Conservation (phyloP, 345 rosid genomes). For the Salix dunnii region DNA sequence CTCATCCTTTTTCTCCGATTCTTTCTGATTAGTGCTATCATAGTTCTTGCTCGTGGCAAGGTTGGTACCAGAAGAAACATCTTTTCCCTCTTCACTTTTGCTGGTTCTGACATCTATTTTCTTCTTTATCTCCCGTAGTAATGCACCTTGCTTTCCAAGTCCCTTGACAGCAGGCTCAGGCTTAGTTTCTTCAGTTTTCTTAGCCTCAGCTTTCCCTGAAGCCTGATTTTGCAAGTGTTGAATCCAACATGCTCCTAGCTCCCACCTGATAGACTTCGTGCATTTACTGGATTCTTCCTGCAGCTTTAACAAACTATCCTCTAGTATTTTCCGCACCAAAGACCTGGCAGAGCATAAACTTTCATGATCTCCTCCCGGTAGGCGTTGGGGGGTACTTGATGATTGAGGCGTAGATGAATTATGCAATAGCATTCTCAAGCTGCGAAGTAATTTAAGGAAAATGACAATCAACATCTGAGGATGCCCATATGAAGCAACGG, state of each 20-base stretch:
- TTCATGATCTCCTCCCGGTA: constrained; percentile 61
- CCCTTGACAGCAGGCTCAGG: constrained; percentile 86
- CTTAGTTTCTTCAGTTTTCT: constrained; percentile 69
- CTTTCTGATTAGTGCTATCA: constrained; percentile 49
- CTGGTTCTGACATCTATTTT: constrained; percentile 58
- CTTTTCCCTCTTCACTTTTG: constrained; percentile 63
- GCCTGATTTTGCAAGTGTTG: constrained; percentile 36
- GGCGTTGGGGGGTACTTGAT: constrained; percentile 42
- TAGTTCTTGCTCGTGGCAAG: constrained; percentile 46
- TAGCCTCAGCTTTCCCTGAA: constrained; percentile 67
- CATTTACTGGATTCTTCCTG: constrained; percentile 21
- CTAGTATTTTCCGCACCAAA: constrained; percentile 63
- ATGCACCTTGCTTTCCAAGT: constrained; percentile 93
- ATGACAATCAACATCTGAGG: constrained; percentile 8
- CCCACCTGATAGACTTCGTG: constrained; percentile 30
- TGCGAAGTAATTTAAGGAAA: constrained; percentile 16
- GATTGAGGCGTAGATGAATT: constrained; percentile 22
- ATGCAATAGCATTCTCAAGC: constrained; percentile 31
- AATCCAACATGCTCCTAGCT: constrained; percentile 38
- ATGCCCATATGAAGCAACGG: not conserved
- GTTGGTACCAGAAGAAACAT: constrained; percentile 36
- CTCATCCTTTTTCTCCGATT: constrained; percentile 51
- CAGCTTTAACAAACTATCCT: constrained; percentile 39
- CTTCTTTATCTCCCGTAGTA: constrained; percentile 84
- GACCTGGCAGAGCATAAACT: constrained; percentile 50